These are phyloP conservation scores for Canariomyces notabilis DNA, from an alignment of 2,329 filamentous ascomycete genomes.

Conservation along the genomic window DNA sequence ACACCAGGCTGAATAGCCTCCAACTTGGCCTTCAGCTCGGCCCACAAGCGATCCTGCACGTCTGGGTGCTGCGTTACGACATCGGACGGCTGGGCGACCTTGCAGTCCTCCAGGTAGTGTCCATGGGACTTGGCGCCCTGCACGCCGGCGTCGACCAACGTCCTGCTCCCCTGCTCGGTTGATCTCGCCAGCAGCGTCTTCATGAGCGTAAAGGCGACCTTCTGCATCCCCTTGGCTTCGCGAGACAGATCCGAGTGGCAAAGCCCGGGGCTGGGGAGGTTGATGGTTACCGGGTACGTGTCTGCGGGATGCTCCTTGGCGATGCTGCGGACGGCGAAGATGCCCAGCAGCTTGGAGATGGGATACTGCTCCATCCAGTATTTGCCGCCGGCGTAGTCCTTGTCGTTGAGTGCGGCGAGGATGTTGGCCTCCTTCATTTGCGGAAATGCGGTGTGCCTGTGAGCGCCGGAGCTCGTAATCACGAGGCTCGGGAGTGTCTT, in stretches of 20 bases:
- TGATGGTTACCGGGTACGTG: slow-evolving; percentile 4
- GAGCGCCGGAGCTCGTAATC: slow-evolving; percentile 28
- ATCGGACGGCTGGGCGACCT: neutral
- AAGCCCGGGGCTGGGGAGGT: slow-evolving; percentile 5
- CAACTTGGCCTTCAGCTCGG: slow-evolving; percentile 1
- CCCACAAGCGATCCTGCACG: slow-evolving; percentile 3
- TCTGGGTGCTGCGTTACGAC: neutral
- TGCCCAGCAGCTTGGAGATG: slow-evolving; percentile 10
- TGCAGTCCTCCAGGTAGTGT: slow-evolving; percentile 5
- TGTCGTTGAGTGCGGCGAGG: slow-evolving; percentile 28
- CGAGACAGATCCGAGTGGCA: slow-evolving; percentile 8
- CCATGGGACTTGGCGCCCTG: slow-evolving; percentile 3
- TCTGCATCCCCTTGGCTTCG: neutral
- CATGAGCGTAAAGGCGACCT: neutral
- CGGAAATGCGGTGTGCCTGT: slow-evolving; percentile 27
- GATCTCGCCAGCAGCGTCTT: slow-evolving; percentile 1
- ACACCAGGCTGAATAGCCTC: slow-evolving; percentile 10
- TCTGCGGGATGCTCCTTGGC: slow-evolving; percentile 4
- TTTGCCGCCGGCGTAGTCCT: neutral
- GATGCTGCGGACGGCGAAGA: slow-evolving; percentile 6
- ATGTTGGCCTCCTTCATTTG: slow-evolving; percentile 28
- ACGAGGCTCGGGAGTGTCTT: slow-evolving; percentile 25
- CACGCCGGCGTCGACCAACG: neutral
- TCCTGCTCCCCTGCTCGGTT: slow-evolving; percentile 7
- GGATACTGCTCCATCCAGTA: slow-evolving; percentile 4